These are phyloP conservation scores for Pythium brassicae DNA, from an alignment of 352 stramenopile genomes.

Conservation along the genomic window DNA sequence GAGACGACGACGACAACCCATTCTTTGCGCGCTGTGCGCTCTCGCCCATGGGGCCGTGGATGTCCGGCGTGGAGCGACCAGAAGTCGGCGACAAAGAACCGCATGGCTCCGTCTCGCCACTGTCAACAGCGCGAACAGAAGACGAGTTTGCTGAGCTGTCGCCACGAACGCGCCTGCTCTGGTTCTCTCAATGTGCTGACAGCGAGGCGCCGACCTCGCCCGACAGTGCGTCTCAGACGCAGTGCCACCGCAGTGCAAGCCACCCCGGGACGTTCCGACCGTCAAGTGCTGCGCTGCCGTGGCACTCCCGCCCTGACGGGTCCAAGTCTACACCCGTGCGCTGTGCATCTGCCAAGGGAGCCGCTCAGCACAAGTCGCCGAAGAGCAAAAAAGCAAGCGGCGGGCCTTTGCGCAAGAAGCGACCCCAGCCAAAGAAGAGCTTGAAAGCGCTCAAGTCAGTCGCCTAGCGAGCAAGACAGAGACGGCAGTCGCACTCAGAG, in stretches of 20 bases:
- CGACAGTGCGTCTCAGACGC: background rate
- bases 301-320: background rate
- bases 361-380: background rate
- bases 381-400: background rate
- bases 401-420: background rate
- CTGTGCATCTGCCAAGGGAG: conserved; percentile 22
- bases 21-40: conserved; percentile 12
- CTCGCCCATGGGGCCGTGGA: conserved; percentile 54
- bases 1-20: conserved; percentile 7
- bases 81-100: conserved; percentile 12
- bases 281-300: conserved; percentile 1
- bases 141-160: conserved; percentile 31
- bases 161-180: conserved; percentile 55
- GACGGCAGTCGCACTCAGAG: no score
- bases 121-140: conserved; percentile 3
- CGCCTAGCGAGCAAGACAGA: background rate
- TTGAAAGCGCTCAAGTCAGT: background rate
- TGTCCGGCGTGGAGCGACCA: conserved; percentile 8
- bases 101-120: background rate
- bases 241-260: conserved; percentile 6
- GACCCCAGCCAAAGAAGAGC: conserved; percentile 1
- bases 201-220: conserved; percentile 5
- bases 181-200: conserved; percentile 42
- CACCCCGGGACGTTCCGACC: conserved; percentile 6
- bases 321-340: conserved; percentile 5